Base-by-base conservation (phyloP, 306 rosid genomes). In the Ormosia emarginata region DNA sequence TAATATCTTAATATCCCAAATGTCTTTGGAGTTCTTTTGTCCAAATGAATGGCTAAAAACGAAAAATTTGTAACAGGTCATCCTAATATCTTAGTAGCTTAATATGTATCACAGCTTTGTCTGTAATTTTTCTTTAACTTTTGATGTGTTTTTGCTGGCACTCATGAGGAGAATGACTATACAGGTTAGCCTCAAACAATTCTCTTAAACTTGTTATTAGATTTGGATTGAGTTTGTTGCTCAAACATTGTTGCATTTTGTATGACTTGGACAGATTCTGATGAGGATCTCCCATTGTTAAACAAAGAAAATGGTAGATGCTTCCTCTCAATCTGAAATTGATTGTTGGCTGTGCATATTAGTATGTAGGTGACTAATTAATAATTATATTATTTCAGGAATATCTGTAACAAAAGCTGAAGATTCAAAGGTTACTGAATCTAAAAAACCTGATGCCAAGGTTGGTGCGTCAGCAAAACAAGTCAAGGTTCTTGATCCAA, bases 401-500 rank as follows among this genome's bases (percentile, higher is more conserved):
- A 91, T 90, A 69, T 53, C 77, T 71, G 88, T 53, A 49, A 15
- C 44, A 6, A 89, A 87, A 44, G 46, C 29, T 39, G 85, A 36
- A 14, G 66, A n/a, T 2, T 34, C 77, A 3, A 87, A 89, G 80
- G 71, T 65, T n/a, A 39, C 74, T 57, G 78, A 30, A 9, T 13
- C 85, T n/a, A 91, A 91, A 59, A 39, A 55, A 13, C 47, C 58
- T 72, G 77, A 44, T 81, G 82, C 81, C 29, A 91, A 86, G 73
- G 74, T 58, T 15, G 83, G 78, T 73, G 46, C 87, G 9, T 12
- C 89, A 15, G 85, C 77, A 30, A 93, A 92, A 74, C 81, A 89
- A 9, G 96, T 80, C 7, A 95, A 90, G 59, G 80, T 89, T 71
- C 78, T 83, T 44, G 95, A 86, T 2, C 94, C 92, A 4, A 87